Percentiles rank a stretch among this genome's conserved stretches.
phyloP scores from a whole-genome alignment of 176 grass and related monocot genomes.

The Bothriochloa decipiens region DNA sequence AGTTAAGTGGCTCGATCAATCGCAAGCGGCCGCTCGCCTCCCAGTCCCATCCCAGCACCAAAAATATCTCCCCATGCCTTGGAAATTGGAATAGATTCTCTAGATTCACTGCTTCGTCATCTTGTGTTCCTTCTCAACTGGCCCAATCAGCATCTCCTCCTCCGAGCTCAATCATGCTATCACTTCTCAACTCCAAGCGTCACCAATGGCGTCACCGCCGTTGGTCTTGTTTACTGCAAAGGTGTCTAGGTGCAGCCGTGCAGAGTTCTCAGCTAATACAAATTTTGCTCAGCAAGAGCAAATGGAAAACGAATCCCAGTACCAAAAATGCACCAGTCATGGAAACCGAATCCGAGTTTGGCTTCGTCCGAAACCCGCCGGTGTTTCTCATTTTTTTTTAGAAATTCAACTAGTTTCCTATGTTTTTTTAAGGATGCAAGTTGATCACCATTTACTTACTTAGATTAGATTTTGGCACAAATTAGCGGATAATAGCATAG shows the following conservation, averaged over 20 bases:
- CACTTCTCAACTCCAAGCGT: not conserved
- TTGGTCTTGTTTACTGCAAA: not conserved
- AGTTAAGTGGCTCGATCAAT: not conserved
- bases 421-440: not conserved
- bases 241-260: too few species aligned
- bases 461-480: not conserved
- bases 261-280: too few species aligned
- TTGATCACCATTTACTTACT: too few species aligned
- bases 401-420: not conserved
- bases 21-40: not conserved
- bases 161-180: conserved; percentile 13
- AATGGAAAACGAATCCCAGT: not conserved
- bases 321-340: not conserved
- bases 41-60: not conserved
- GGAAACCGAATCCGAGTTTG: too few species aligned
- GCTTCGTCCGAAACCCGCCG: not conserved
- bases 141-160: conserved; percentile 21
- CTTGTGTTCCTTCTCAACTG: not conserved
- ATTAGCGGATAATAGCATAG: not conserved
- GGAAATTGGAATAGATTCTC: not conserved
- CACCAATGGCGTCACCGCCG: conserved; percentile 37
- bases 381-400: not conserved
- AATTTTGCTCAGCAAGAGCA: too few species aligned
- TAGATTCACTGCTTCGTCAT: not conserved
- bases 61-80: conserved; percentile 36